Conservation (phyloP, 768 basidiomycete species). For the Lactarius tabidus region DNA sequence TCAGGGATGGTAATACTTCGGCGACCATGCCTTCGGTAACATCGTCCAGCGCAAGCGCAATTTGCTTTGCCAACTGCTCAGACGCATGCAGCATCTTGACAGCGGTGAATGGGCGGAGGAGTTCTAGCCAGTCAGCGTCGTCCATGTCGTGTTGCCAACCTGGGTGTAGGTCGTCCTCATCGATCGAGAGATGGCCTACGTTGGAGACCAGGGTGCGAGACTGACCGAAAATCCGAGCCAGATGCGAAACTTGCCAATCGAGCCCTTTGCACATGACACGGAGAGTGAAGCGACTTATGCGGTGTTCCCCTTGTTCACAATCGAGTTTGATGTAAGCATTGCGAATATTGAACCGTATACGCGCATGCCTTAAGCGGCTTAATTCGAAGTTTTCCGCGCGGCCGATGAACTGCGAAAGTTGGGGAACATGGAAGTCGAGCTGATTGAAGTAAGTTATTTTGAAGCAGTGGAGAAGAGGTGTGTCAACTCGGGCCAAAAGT, state of each 20-base stretch:
- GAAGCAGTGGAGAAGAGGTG: not conserved
- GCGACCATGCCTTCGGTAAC: not conserved
- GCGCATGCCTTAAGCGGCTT: not conserved
- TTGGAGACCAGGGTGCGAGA: not conserved
- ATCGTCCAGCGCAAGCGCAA: not conserved
- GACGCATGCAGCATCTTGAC: not conserved
- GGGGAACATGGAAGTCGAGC: not conserved
- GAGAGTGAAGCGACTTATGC: not conserved
- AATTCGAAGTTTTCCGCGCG: not conserved
- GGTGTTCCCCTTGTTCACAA: not conserved
- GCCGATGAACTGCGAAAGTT: conserved; percentile 5
- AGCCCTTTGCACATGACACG: not conserved
- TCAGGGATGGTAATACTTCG: not conserved
- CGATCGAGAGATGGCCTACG: not conserved
- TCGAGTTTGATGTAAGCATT: not conserved
- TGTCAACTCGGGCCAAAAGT: not conserved
- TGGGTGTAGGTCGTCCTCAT: not conserved
- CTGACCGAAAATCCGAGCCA: conserved; percentile 1
- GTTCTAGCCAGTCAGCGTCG: not conserved
- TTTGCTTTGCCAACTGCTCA: not conserved
- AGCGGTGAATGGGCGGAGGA: not conserved
- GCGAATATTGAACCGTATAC: not conserved
- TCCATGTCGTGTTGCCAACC: conserved; percentile 4
- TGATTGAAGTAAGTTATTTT: not conserved
- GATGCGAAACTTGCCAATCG: conserved; percentile 8